Evolutionary conservation across 108 stramenopile species (phyloP).

Genomic region (Fragilaria radians): DNA sequence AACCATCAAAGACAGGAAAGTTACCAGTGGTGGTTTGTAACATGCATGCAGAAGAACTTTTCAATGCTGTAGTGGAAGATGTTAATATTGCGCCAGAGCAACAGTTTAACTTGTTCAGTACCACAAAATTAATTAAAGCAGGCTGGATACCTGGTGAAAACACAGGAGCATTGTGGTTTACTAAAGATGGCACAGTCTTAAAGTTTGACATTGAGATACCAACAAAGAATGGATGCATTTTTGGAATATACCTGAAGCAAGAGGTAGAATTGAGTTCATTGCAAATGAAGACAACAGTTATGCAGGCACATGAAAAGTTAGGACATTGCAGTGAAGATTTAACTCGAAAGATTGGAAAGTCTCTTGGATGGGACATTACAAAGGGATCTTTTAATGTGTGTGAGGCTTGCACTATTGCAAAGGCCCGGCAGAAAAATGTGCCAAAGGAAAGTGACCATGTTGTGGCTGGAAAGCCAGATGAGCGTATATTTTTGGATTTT

Average conservation of each 20-base stretch:
- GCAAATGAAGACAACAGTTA: too few species aligned
- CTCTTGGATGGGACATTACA: constrained; percentile 16
- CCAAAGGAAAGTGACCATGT: background rate
- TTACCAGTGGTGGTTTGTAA: constrained; percentile 2
- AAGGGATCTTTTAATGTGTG: too few species aligned
- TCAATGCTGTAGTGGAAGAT: too few species aligned
- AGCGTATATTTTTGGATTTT: too few species aligned
- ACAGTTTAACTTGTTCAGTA: constrained; percentile 3
- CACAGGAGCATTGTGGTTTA: constrained; percentile 8
- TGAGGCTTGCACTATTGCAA: too few species aligned
- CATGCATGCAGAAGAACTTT: background rate
- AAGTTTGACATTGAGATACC: constrained; percentile 29
- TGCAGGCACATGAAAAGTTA: constrained; percentile 14
- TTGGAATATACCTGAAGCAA: constrained; percentile 14
- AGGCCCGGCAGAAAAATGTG: constrained; percentile 20
- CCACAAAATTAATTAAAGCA: constrained; percentile 7
- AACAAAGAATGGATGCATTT: too few species aligned
- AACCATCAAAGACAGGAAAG: background rate
- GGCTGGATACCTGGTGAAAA: constrained; percentile 30
- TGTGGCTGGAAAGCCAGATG: constrained; percentile 3
- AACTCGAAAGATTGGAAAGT: constrained; percentile 11
- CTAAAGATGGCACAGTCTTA: constrained; percentile 12
- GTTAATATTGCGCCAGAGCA: too few species aligned
- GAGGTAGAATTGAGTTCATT: too few species aligned
- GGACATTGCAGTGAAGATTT: constrained; percentile 19